A percentile compares a stretch with the other conserved stretches of the same genome.
Conservation (phyloP, 2,329 filamentous ascomycete genomes). For the Apiospora aurea region DNA sequence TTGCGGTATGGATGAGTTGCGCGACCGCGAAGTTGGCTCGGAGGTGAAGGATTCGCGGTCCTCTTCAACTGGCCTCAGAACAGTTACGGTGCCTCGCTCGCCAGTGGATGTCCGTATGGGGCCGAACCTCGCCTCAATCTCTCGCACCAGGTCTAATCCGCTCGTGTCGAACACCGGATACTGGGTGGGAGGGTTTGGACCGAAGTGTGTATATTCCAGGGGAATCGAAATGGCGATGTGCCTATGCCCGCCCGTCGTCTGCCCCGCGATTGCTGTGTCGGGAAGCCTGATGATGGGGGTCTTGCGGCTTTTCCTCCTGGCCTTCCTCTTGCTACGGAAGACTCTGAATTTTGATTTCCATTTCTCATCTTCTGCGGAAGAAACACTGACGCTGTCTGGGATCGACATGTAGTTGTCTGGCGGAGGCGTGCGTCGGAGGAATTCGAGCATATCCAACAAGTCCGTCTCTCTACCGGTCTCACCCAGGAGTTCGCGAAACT, state of each 20-base stretch:
- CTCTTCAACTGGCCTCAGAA: constrained; percentile 47
- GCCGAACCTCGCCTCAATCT: constrained; percentile 31
- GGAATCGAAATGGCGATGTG: constrained; percentile 70
- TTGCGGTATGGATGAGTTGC: constrained; percentile 20
- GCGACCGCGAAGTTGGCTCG: constrained; percentile 18
- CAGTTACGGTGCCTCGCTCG: constrained; percentile 36
- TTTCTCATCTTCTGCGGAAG: constrained; percentile 30
- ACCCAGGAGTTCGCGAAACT: constrained; percentile 1
- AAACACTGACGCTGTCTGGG: constrained; percentile 39
- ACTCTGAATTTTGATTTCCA: constrained; percentile 28
- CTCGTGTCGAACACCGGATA: constrained; percentile 33
- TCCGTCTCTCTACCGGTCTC: not conserved
- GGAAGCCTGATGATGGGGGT: constrained; percentile 52
- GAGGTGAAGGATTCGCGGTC: constrained; percentile 40
- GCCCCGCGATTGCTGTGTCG: constrained; percentile 62
- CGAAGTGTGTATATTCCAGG: constrained; percentile 55
- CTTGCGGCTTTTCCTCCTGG: constrained; percentile 32
- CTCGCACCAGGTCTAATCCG: constrained; percentile 31
- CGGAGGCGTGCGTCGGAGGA: constrained; percentile 57
- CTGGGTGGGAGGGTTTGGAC: constrained; percentile 34
- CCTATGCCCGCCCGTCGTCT: constrained; percentile 59
- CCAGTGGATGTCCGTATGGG: constrained; percentile 28
- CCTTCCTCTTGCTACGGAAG: constrained; percentile 1
- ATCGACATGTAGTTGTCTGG: constrained; percentile 58
- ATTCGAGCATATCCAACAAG: constrained; percentile 48